These are phyloP conservation scores for Lyophyllum semitale DNA, from an alignment of 768 basidiomycete species.

Conservation along the genomic window DNA sequence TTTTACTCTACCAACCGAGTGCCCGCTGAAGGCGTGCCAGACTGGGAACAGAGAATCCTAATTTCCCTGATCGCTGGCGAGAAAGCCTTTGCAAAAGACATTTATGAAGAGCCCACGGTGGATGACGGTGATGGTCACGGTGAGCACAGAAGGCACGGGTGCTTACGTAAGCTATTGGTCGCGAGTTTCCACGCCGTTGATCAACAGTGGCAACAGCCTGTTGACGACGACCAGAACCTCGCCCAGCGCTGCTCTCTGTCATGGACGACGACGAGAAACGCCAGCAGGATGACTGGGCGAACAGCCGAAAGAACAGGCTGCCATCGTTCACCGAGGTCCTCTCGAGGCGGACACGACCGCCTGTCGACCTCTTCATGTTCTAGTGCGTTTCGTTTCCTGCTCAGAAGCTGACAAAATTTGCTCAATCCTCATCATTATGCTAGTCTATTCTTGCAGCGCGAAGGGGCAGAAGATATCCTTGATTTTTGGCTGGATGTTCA, in stretches of 20 bases:
- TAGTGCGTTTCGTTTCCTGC: conserved; percentile 64
- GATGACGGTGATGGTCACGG: conserved; percentile 10
- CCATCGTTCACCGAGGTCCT: conserved; percentile 93
- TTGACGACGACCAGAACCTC: conserved; percentile 29
- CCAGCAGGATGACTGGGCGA: conserved; percentile 74
- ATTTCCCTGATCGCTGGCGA: conserved; percentile 81
- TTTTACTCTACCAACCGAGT: conserved; percentile 55
- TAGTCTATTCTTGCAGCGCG: conserved; percentile 93
- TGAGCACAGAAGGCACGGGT: conserved; percentile 8
- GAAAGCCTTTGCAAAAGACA: conserved; percentile 74
- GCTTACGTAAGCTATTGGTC: conserved; percentile 37
- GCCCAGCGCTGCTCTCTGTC: conserved; percentile 16
- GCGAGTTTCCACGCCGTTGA: conserved; percentile 20
- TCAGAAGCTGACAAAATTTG: background rate
- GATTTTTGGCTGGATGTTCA: conserved; percentile 99
- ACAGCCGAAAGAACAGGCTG: conserved; percentile 70
- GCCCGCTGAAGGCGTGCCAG: conserved; percentile 73
- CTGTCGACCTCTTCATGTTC: conserved; percentile 98
- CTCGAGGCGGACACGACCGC: conserved; percentile 86
- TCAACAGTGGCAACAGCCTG: conserved; percentile 30
- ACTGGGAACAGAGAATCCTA: conserved; percentile 79
- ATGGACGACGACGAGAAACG: conserved; percentile 63
- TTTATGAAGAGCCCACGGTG: conserved; percentile 24
- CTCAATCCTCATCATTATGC: background rate
- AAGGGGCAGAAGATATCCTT: conserved; percentile 93